Evolutionary conservation across 108 stramenopile species (phyloP), one percentile per base, ranked within the genome.

Genomic region (Cylindrotheca closterium): DNA sequence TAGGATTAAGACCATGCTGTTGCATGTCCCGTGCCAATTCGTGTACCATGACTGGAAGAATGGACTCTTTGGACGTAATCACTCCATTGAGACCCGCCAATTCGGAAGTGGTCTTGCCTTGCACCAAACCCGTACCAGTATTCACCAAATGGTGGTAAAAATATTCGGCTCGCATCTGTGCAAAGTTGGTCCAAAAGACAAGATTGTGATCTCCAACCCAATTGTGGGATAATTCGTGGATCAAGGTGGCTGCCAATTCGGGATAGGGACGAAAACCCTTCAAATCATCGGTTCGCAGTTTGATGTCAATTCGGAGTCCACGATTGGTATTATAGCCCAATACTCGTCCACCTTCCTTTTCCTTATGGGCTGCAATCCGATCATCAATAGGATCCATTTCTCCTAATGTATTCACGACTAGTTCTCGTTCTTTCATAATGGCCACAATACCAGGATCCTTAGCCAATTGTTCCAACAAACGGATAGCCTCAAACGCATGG

Each of bases 301-400:
- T 84, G 21, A 91, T 66, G 57, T 91, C 83, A 33, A 91, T 91
- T 2, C 84, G 57, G 31, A 77, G 18, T 15, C 91, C 91, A 24
- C 58, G 76, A 58, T 92, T 92, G 22, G 87, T 88, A 62, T 92
- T 92, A 67, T 92, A 92, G 7, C 91, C 91, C 64, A 92, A 58
- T 5, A 92, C 65, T 30, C 31, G 29, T n/a, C n/a, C 31, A n/a
- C 64, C 33, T 32, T 60, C n/a, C 33, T 82, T 55, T 15, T 42
- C 10, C 48, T 68, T 85, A 56, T 80, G 83, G 46, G 83, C 75
- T 79, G 83, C 82, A 22, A 92, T 32, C 18, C 80, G 79, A 72
- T 92, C 91, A 63, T 92, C 87, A 25, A 85, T 80, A 15, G 91
- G 91, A 67, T 92, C 91, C 87, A 92, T 88, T 61, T 92, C 91